Conservation (phyloP, 2,329 filamentous ascomycete genomes). For the Aspergillus carbonarius region DNA sequence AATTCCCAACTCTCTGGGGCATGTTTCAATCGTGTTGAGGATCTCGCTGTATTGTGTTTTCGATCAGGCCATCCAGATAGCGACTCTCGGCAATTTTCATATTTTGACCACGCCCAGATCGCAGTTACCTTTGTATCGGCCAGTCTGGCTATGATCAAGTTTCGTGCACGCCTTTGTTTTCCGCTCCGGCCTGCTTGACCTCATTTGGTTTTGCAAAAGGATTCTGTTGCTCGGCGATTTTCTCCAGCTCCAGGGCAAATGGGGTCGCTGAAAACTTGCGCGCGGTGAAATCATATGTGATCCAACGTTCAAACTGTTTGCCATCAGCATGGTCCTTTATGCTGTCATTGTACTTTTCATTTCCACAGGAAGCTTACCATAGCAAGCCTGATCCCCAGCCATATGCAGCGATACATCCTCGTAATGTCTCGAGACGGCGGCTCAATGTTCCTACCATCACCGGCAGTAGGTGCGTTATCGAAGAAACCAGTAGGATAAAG, state of each 20-base stretch:
- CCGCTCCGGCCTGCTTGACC: not conserved
- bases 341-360: not conserved
- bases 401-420: constrained; percentile 54
- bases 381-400: constrained; percentile 47
- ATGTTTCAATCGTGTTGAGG: not conserved
- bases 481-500: constrained; percentile 56
- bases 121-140: not conserved
- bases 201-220: constrained; percentile 9
- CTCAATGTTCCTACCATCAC: constrained; percentile 56
- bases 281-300: constrained; percentile 34
- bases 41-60: not conserved
- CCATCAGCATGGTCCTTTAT: constrained; percentile 6
- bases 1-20: not conserved
- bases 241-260: constrained; percentile 29
- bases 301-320: constrained; percentile 39
- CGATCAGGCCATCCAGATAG: not conserved
- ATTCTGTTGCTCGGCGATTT: constrained; percentile 12
- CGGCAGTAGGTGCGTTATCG: constrained; percentile 48
- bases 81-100: not conserved
- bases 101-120: not conserved
- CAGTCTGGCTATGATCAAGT: constrained; percentile 3
- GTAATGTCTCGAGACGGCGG: constrained; percentile 48
- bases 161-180: constrained; percentile 12
- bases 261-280: constrained; percentile 35
- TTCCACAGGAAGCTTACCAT: constrained; percentile 34